A percentile compares a stretch with the other conserved stretches of the same genome.
Evolutionary conservation across 805 yeast genomes (phyloP).

Genomic region (Saturnispora bothae): DNA sequence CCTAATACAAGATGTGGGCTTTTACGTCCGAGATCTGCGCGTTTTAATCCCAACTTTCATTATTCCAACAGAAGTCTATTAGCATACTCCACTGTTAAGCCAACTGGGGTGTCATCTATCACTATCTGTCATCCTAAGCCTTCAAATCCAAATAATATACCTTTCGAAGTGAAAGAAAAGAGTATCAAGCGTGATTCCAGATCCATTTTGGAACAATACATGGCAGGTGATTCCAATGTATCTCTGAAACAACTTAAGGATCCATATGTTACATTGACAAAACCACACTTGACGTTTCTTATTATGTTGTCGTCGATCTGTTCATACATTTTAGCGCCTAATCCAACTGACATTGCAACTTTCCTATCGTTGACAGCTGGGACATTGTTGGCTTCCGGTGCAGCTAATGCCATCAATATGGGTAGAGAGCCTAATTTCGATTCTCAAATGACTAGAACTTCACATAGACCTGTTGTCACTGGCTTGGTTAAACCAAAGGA

Average conservation of each 20-base stretch:
- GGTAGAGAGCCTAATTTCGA: constrained; percentile 92
- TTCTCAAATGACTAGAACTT: constrained; percentile 76
- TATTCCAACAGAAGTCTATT: not conserved
- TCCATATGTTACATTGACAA: constrained; percentile 73
- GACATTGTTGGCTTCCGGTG: constrained; percentile 78
- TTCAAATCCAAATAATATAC: constrained; percentile 24
- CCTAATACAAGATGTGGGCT: not conserved
- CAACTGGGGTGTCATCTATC: not conserved
- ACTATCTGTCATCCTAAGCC: constrained; percentile 1
- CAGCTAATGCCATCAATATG: constrained; percentile 96
- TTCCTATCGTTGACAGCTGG: constrained; percentile 70
- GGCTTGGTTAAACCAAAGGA: constrained; percentile 67
- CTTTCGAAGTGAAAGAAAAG: constrained; percentile 47
- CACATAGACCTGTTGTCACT: constrained; percentile 80
- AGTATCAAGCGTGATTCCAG: constrained; percentile 10
- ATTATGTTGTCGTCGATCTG: constrained; percentile 90
- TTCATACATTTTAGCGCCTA: constrained; percentile 86
- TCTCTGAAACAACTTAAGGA: constrained; percentile 32
- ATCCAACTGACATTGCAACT: constrained; percentile 61
- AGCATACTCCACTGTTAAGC: not conserved
- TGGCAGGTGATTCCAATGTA: constrained; percentile 18
- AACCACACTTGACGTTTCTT: constrained; percentile 78
- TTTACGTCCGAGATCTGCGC: no score
- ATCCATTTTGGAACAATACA: constrained; percentile 18
- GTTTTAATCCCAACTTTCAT: not conserved